A percentile compares a stretch with the other conserved stretches of the same genome.
Conservation (phyloP, 2,329 filamentous ascomycete genomes). For the Niveomyces coronatus region DNA sequence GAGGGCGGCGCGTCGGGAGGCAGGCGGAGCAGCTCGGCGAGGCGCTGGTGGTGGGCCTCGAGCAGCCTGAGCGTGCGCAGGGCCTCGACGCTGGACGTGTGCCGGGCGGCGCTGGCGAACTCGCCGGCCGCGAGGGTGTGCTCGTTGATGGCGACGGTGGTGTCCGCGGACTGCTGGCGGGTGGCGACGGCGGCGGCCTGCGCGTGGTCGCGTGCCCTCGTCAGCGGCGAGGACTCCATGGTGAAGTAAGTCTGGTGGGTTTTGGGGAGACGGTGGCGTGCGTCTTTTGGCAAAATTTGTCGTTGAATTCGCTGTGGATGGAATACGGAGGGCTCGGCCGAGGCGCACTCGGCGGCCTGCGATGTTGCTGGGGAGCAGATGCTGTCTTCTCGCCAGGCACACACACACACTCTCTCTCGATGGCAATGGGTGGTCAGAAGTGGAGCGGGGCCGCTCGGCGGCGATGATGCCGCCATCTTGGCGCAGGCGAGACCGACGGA, state of each 20-base stretch:
- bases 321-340: not conserved
- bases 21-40: conserved; percentile 71
- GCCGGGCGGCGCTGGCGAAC: conserved; percentile 72
- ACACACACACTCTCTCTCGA: too few relatives aligned
- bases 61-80: conserved; percentile 75
- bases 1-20: conserved; percentile 42
- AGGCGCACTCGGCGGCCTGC: conserved; percentile 6
- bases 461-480: too few relatives aligned
- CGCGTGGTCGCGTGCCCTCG: conserved; percentile 78
- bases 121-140: conserved; percentile 82
- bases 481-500: too few relatives aligned
- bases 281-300: too few relatives aligned
- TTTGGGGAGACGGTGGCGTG: too few relatives aligned
- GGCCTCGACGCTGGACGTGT: conserved; percentile 60
- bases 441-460: too few relatives aligned
- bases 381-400: too few relatives aligned
- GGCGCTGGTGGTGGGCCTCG: conserved; percentile 75
- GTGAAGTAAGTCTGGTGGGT: not conserved
- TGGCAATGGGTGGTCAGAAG: too few relatives aligned
- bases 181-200: conserved; percentile 74
- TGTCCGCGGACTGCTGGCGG: conserved; percentile 61
- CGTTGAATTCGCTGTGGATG: too few relatives aligned
- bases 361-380: not conserved
- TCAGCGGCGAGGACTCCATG: conserved; percentile 29
- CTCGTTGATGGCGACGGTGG: conserved; percentile 74